Conservation (phyloP, 495 filamentous ascomycete species). For the Penicillium silybi region DNA sequence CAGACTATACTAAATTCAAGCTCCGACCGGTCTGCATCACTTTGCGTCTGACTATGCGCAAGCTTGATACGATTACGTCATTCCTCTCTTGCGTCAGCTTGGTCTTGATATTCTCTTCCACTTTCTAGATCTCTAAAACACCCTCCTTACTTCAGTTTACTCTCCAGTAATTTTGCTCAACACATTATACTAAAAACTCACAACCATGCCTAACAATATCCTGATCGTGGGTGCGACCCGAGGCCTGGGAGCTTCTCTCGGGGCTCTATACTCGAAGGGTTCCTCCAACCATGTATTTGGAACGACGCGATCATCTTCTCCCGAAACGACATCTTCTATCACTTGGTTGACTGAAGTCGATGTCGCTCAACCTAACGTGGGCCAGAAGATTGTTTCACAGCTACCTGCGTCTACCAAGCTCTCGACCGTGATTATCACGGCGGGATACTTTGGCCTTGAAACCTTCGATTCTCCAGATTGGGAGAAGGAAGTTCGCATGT, state of each 20-base stretch:
- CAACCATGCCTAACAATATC: slow-evolving; percentile 34
- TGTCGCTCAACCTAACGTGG: slow-evolving; percentile 53
- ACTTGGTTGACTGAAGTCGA: slow-evolving; percentile 52
- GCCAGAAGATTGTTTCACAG: slow-evolving; percentile 43
- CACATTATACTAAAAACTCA: not conserved
- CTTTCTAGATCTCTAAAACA: too few relatives aligned
- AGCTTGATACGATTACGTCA: slow-evolving; percentile 9
- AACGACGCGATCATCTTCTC: slow-evolving; percentile 50
- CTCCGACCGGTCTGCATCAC: not conserved
- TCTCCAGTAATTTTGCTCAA: not conserved
- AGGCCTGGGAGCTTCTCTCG: slow-evolving; percentile 61
- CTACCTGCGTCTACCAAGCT: slow-evolving; percentile 42
- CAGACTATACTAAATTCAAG: not conserved
- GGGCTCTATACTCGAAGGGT: slow-evolving; percentile 52
- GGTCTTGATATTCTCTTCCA: too few relatives aligned
- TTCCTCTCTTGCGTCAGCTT: slow-evolving; percentile 10
- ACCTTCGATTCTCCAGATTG: slow-evolving; percentile 59
- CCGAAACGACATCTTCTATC: slow-evolving; percentile 35
- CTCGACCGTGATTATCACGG: slow-evolving; percentile 60
- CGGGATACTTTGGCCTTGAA: slow-evolving; percentile 66
- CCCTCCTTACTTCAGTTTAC: not conserved
- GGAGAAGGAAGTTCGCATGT: slow-evolving; percentile 65
- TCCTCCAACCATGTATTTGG: slow-evolving; percentile 50
- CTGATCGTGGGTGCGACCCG: slow-evolving; percentile 66
- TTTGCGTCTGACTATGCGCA: not conserved